These are phyloP conservation scores for Wickerhamiella dianesei DNA, from an alignment of 805 yeast genomes.

Conservation along the genomic window DNA sequence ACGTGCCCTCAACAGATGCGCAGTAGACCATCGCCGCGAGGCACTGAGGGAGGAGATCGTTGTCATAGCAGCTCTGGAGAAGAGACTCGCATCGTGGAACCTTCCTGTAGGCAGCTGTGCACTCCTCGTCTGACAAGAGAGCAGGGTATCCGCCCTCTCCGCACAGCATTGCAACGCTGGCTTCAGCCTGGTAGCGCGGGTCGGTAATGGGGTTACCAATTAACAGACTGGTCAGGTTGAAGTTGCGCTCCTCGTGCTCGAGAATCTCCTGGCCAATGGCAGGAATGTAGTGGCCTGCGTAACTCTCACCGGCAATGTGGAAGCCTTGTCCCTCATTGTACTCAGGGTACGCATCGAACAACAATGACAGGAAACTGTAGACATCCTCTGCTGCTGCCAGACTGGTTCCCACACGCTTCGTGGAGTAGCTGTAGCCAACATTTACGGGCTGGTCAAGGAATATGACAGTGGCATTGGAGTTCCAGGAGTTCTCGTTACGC, in stretches of 20 bases:
- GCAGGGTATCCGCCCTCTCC: slow-evolving; percentile 74
- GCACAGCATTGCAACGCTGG: slow-evolving; percentile 90
- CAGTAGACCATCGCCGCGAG: slow-evolving; percentile 87
- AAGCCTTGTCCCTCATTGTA: slow-evolving; percentile 36
- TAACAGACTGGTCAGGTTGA: slow-evolving; percentile 64
- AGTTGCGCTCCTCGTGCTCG: slow-evolving; percentile 40
- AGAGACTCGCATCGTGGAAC: slow-evolving; percentile 68
- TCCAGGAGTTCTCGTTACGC: slow-evolving; percentile 82
- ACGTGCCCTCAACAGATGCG: slow-evolving; percentile 59
- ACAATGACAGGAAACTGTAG: slow-evolving; percentile 71
- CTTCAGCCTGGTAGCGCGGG: slow-evolving; percentile 63
- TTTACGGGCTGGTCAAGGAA: slow-evolving; percentile 92
- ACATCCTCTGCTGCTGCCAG: slow-evolving; percentile 78
- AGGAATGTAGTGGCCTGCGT: slow-evolving; percentile 93
- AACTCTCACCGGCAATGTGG: slow-evolving; percentile 91
- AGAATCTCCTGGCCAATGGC: slow-evolving; percentile 51
- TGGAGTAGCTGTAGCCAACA: slow-evolving; percentile 78
- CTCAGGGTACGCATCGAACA: slow-evolving; percentile 79
- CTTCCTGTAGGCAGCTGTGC: slow-evolving; percentile 52
- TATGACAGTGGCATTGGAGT: slow-evolving; percentile 78
- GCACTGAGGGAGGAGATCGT: slow-evolving; percentile 69
- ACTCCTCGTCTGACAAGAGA: slow-evolving; percentile 64
- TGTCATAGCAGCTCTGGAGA: slow-evolving; percentile 63
- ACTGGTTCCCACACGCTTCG: slow-evolving; percentile 13
- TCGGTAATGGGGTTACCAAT: slow-evolving; percentile 94